A percentile compares a stretch with the other conserved stretches of the same genome.
These are phyloP conservation scores for Cercophora samala DNA, from an alignment of 495 filamentous ascomycete genomes.

Conservation along the genomic window DNA sequence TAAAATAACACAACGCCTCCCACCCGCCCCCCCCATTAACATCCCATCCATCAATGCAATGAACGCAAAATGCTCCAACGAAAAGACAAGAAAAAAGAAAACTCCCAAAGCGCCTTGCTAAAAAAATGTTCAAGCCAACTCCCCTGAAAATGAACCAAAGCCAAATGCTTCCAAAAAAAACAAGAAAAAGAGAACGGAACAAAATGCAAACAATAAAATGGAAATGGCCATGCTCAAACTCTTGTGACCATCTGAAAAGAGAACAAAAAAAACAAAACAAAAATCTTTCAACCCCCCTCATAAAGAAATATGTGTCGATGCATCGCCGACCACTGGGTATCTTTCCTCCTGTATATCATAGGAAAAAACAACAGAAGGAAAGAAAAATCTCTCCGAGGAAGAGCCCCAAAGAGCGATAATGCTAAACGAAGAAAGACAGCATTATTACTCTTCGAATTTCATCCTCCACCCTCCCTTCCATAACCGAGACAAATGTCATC, in stretches of 20 bases:
- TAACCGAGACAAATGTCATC: neutral
- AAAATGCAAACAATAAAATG: neutral
- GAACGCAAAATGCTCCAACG: neutral
- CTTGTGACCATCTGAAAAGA: neutral
- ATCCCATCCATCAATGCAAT: neutral
- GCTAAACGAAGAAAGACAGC: too few relatives aligned
- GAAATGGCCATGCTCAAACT: neutral
- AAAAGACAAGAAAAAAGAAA: neutral
- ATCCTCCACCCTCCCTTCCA: neutral
- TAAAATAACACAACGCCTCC: neutral
- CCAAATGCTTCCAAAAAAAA: neutral
- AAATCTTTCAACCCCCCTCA: neutral
- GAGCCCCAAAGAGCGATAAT: too few relatives aligned
- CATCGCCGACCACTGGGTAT: constrained; percentile 1
- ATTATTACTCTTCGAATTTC: too few relatives aligned
- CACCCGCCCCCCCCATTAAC: neutral
- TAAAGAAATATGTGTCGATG: neutral
- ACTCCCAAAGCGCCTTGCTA: constrained; percentile 2
- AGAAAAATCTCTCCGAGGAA: neutral
- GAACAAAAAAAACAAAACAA: too few relatives aligned
- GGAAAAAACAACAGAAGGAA: constrained; percentile 8
- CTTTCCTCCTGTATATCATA: constrained; percentile 12
- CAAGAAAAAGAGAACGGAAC: constrained; percentile 1
- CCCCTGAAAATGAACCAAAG: neutral
- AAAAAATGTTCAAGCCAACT: neutral